Percentiles rank a stretch among this genome's conserved stretches.
These are phyloP conservation scores for Candida arabinofermentans DNA, from an alignment of 805 yeast species.

Conservation along the genomic window DNA sequence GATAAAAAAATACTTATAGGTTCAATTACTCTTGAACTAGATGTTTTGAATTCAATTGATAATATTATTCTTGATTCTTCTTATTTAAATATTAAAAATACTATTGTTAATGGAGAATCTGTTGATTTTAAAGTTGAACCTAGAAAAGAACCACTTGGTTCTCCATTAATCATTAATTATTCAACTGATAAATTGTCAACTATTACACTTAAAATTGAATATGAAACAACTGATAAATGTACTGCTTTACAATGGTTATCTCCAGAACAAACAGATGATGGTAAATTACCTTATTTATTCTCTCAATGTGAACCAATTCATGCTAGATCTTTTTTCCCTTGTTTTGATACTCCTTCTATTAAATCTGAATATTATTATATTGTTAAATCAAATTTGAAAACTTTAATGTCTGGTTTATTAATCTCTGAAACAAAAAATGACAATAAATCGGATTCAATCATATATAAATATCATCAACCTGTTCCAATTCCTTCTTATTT, in stretches of 20 bases:
- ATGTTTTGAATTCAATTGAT: slow-evolving; percentile 25
- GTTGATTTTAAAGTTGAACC: slow-evolving; percentile 34
- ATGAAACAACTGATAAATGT: slow-evolving; percentile 66
- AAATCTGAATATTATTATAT: slow-evolving; percentile 60
- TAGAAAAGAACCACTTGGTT: slow-evolving; percentile 55
- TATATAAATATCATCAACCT: slow-evolving; percentile 59
- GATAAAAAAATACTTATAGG: slow-evolving; percentile 51
- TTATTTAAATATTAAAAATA: slow-evolving; percentile 44
- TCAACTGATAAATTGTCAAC: slow-evolving; percentile 8
- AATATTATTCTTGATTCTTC: slow-evolving; percentile 67
- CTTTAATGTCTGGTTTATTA: slow-evolving; percentile 62
- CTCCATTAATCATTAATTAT: slow-evolving; percentile 41
- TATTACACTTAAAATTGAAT: slow-evolving; percentile 41
- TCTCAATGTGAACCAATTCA: slow-evolving; percentile 93
- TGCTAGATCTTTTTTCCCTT: slow-evolving; percentile 82
- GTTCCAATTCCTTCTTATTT: slow-evolving; percentile 85
- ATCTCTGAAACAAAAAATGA: slow-evolving; percentile 30
- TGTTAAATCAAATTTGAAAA: slow-evolving; percentile 62
- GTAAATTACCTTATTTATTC: slow-evolving; percentile 65
- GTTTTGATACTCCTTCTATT: slow-evolving; percentile 86
- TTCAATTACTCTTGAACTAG: slow-evolving; percentile 44
- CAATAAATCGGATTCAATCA: slow-evolving; percentile 16
- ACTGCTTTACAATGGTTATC: slow-evolving; percentile 85
- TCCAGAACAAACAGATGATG: slow-evolving; percentile 71
- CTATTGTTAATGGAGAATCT: slow-evolving; percentile 38